Percentiles rank a stretch among this genome's conserved stretches.
These are phyloP conservation scores for Hypoxylon sp. DNA, from an alignment of 2,329 filamentous ascomycete genomes.

Conservation along the genomic window DNA sequence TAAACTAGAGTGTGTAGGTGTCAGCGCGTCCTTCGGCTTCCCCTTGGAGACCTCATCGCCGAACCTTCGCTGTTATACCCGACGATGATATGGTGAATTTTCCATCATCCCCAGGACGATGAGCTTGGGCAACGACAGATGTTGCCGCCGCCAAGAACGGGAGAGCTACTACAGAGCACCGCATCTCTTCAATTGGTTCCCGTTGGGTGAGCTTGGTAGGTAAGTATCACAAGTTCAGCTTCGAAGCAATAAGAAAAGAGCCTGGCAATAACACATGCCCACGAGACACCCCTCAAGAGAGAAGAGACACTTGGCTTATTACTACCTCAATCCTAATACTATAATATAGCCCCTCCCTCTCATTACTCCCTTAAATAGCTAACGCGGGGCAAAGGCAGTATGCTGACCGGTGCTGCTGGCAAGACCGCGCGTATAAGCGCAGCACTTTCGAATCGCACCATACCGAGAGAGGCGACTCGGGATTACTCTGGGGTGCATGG, in stretches of 20 bases:
- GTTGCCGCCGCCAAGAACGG: slow-evolving; percentile 45
- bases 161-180: slow-evolving; percentile 42
- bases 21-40: slow-evolving; percentile 14
- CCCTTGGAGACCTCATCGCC: slow-evolving; percentile 2
- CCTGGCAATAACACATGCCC: slow-evolving; percentile 15
- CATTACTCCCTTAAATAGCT: slow-evolving; percentile 34
- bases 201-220: slow-evolving; percentile 25
- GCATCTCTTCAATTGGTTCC: slow-evolving; percentile 46
- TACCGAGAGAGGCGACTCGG: slow-evolving; percentile 43
- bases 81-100: slow-evolving; percentile 53
- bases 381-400: slow-evolving; percentile 32
- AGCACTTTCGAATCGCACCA: slow-evolving; percentile 31
- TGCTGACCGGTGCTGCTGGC: slow-evolving; percentile 24
- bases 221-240: slow-evolving; percentile 30
- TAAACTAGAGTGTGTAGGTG: slow-evolving; percentile 48
- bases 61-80: slow-evolving; percentile 53
- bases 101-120: slow-evolving; percentile 50
- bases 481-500: slow-evolving; percentile 45
- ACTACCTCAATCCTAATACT: slow-evolving; percentile 35
- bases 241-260: slow-evolving; percentile 18
- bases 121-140: slow-evolving; percentile 44
- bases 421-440: slow-evolving; percentile 25
- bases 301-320: slow-evolving; percentile 44
- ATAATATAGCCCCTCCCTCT: slow-evolving; percentile 25
- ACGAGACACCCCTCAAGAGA: slow-evolving; percentile 31